These are phyloP conservation scores for Phytophthora pini DNA, from an alignment of 352 stramenopile genomes.

Conservation along the genomic window DNA sequence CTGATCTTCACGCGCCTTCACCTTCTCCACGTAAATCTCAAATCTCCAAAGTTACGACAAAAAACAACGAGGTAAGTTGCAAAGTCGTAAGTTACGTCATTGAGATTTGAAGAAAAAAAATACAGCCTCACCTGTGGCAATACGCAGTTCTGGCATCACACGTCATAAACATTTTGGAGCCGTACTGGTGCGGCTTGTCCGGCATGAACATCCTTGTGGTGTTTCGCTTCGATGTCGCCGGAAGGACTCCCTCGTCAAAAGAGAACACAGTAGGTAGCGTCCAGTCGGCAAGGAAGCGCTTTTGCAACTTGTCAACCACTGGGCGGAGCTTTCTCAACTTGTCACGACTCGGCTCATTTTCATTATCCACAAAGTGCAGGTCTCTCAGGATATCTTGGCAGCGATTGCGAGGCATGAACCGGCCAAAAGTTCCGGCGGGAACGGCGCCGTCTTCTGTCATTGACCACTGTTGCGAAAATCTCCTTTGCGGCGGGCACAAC, in stretches of 20 bases:
- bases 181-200: too few species aligned
- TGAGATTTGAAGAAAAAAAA: too few species aligned
- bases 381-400: constrained; percentile 5
- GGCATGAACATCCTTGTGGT: too few species aligned
- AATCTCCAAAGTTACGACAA: too few species aligned
- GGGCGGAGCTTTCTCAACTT: background rate
- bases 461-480: background rate
- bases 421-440: constrained; percentile 14
- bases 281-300: constrained; percentile 1
- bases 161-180: too few species aligned
- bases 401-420: constrained; percentile 22
- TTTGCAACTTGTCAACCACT: background rate
- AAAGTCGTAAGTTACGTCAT: too few species aligned
- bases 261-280: constrained; percentile 13
- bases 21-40: too few species aligned
- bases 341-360: background rate
- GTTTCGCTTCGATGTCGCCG: too few species aligned
- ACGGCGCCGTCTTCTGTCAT: background rate
- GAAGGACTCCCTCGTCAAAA: constrained; percentile 34
- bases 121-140: too few species aligned
- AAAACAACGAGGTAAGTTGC: too few species aligned
- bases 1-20: too few species aligned
- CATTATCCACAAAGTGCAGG: constrained; percentile 15
- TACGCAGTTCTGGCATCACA: too few species aligned
- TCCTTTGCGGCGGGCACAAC: background rate